Evolutionary conservation across 1,284 basidiomycete genomes (phyloP).

Genomic region (Cutaneotrichosporon cavernicola): DNA sequence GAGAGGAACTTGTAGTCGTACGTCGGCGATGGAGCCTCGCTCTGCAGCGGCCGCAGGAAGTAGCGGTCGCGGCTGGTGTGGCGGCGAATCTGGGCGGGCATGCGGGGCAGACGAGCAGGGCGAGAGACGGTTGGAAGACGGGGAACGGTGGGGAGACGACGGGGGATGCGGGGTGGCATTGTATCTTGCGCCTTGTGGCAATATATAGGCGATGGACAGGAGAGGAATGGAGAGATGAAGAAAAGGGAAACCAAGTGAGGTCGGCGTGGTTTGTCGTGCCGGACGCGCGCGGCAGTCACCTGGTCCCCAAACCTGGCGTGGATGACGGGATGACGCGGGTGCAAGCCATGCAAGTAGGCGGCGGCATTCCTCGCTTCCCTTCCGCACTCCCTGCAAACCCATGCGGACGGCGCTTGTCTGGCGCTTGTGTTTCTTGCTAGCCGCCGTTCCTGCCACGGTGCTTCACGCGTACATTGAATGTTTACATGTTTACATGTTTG

Average conservation of each 20-base stretch:
- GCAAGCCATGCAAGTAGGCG: too few relatives aligned
- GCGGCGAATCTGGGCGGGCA: conserved; percentile 5
- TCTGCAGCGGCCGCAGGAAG: conserved; percentile 24
- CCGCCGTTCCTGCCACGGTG: too few relatives aligned
- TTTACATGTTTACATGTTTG: too few relatives aligned
- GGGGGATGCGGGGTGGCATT: conserved; percentile 5
- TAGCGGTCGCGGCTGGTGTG: conserved; percentile 25
- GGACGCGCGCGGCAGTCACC: neutral
- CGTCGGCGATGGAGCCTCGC: conserved; percentile 24
- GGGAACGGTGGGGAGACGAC: neutral
- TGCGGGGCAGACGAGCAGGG: neutral
- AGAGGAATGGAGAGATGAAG: neutral
- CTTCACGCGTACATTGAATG: too few relatives aligned
- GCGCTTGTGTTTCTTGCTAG: neutral
- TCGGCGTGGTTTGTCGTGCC: neutral
- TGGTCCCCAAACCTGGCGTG: too few relatives aligned
- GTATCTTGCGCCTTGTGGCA: neutral
- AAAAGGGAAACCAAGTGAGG: neutral
- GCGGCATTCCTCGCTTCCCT: conserved; percentile 8
- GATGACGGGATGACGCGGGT: neutral
- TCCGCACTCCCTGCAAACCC: neutral
- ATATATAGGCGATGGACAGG: neutral
- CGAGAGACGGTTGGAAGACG: neutral
- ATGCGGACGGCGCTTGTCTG: neutral
- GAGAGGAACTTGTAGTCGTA: conserved; percentile 59